Evolutionary conservation across 306 rosid species (phyloP).

Genomic region (Trifolium subterraneum): DNA sequence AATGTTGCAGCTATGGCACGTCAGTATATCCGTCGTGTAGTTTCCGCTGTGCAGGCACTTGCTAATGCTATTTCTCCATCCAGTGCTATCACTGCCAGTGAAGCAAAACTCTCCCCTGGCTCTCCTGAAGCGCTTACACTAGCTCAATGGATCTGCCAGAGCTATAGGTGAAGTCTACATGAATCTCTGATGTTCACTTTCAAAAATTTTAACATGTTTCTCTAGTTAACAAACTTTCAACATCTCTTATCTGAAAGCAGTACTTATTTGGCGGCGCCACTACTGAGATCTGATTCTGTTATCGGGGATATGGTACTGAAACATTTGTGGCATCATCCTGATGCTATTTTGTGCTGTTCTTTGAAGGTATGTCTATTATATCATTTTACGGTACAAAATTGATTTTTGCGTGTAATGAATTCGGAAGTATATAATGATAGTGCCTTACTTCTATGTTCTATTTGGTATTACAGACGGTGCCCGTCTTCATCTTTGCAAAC

Average conservation of each 20-base stretch:
- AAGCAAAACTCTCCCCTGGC: constrained; percentile 77
- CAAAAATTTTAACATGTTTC: neutral
- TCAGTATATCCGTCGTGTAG: constrained; percentile 84
- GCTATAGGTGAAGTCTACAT: constrained; percentile 66
- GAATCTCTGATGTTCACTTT: constrained; percentile 3
- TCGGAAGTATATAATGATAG: neutral
- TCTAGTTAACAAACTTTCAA: neutral
- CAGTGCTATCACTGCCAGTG: constrained; percentile 61
- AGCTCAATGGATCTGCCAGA: constrained; percentile 91
- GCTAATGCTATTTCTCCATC: constrained; percentile 94
- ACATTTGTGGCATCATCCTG: constrained; percentile 88
- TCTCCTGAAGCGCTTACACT: constrained; percentile 93
- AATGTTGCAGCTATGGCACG: constrained; percentile 88
- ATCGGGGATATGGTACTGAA: constrained; percentile 69
- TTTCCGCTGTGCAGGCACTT: constrained; percentile 93
- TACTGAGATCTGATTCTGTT: constrained; percentile 68
- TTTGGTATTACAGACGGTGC: constrained; percentile 61
- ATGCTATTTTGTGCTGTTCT: constrained; percentile 94
- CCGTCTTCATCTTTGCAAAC: constrained; percentile 91
- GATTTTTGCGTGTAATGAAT: neutral
- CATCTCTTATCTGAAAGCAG: constrained; percentile 44
- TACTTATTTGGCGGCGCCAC: constrained; percentile 62
- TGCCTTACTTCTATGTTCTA: neutral
- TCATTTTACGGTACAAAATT: neutral
- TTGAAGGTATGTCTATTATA: constrained; percentile 56